Evolutionary conservation across 2,329 filamentous ascomycete species (phyloP).

Genomic region (Aureobasidium sp.): DNA sequence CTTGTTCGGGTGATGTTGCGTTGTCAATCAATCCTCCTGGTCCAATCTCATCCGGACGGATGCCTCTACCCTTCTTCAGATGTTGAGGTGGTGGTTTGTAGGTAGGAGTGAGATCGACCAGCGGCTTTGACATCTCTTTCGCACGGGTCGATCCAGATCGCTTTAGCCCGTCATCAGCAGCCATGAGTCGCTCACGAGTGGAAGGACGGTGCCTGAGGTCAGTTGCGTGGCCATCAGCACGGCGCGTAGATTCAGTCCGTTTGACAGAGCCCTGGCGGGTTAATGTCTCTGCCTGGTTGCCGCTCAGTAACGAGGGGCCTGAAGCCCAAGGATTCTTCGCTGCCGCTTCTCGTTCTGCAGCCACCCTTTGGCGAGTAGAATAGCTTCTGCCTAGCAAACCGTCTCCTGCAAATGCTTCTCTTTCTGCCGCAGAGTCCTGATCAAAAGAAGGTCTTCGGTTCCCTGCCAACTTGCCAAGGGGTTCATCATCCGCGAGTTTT

Average conservation of each 20-base stretch:
- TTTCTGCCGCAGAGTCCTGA: constrained; percentile 9
- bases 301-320: constrained; percentile 52
- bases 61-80: constrained; percentile 47
- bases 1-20: constrained; percentile 38
- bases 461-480: constrained; percentile 26
- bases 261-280: constrained; percentile 15
- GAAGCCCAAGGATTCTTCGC: constrained; percentile 45
- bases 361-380: constrained; percentile 38
- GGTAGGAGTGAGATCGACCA: constrained; percentile 60
- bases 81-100: constrained; percentile 59
- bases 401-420: constrained; percentile 36
- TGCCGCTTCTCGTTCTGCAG: constrained; percentile 32
- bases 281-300: constrained; percentile 17
- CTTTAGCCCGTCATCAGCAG: constrained; percentile 28
- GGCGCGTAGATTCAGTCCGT: constrained; percentile 29
- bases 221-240: constrained; percentile 17
- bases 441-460: constrained; percentile 21
- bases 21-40: constrained; percentile 39
- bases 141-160: constrained; percentile 38
- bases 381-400: constrained; percentile 47
- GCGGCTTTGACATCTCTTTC: constrained; percentile 47
- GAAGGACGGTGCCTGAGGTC: constrained; percentile 14
- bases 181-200: constrained; percentile 12
- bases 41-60: constrained; percentile 25
- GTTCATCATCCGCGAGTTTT: constrained; percentile 29